Conservation (phyloP, 2,329 filamentous ascomycete genomes). For the Colletotrichum somersetense region DNA sequence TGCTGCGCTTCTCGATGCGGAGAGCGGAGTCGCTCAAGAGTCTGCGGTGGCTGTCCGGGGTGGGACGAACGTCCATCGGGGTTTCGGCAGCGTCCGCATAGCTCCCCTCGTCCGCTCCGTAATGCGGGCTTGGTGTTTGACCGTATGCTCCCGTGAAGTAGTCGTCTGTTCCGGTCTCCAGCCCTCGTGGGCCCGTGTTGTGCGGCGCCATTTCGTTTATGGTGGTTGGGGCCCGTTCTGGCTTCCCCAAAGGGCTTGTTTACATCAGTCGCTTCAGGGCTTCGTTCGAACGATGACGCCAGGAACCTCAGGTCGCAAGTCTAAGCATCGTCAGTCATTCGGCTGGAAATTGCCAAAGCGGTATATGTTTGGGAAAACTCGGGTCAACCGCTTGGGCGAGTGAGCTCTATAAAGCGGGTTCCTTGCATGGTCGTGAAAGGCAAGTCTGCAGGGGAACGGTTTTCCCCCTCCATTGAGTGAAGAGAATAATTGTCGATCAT, state of each 20-base stretch:
- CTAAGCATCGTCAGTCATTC: neutral
- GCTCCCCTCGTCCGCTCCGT: neutral
- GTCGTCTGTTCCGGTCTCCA: neutral
- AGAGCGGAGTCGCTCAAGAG: neutral
- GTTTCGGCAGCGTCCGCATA: neutral
- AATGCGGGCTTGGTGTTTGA: neutral
- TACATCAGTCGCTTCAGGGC: neutral
- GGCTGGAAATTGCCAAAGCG: neutral
- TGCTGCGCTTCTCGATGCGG: neutral
- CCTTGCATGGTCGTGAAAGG: neutral
- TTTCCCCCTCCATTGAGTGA: neutral
- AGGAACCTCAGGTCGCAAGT: neutral
- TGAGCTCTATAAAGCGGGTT: neutral
- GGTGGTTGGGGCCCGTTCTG: neutral
- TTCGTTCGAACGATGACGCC: neutral
- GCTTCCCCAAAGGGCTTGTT: neutral
- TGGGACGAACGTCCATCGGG: neutral
- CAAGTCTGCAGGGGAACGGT: neutral
- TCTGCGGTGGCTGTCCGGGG: neutral
- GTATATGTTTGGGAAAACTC: neutral
- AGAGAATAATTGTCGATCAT: neutral
- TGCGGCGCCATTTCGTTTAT: slow-evolving; percentile 1
- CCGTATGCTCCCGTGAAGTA: neutral
- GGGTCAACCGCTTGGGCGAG: neutral
- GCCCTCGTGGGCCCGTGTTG: neutral